These are phyloP conservation scores for Yamadazyma kitorensis DNA, from an alignment of 805 yeast genomes.

Conservation along the genomic window DNA sequence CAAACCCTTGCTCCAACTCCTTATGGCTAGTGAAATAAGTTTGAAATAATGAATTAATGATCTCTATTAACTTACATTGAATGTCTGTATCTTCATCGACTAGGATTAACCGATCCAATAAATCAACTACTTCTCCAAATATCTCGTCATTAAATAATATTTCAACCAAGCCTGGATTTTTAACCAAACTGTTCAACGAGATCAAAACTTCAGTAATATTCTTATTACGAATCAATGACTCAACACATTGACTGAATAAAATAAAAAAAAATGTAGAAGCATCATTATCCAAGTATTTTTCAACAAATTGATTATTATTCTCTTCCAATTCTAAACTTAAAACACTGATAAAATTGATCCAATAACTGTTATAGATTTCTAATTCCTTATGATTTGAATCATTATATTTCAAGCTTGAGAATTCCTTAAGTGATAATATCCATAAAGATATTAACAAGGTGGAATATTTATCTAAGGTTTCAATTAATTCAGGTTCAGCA, in stretches of 20 bases:
- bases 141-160: slow-evolving; percentile 63
- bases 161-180: slow-evolving; percentile 53
- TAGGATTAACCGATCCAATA: slow-evolving; percentile 68
- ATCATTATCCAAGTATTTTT: slow-evolving; percentile 50
- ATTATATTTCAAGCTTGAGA: slow-evolving; percentile 61
- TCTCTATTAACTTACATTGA: slow-evolving; percentile 48
- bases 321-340: slow-evolving; percentile 61
- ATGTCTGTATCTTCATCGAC: slow-evolving; percentile 63
- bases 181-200: slow-evolving; percentile 48
- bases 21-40: slow-evolving; percentile 25
- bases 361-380: slow-evolving; percentile 54
- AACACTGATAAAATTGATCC: slow-evolving; percentile 79
- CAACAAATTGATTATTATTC: slow-evolving; percentile 43
- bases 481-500: slow-evolving; percentile 39
- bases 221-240: slow-evolving; percentile 54
- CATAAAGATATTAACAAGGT: slow-evolving; percentile 69
- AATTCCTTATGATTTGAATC: slow-evolving; percentile 36
- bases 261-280: slow-evolving; percentile 69
- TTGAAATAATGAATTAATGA: slow-evolving; percentile 27
- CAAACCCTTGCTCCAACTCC: slow-evolving; percentile 54
- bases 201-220: slow-evolving; percentile 50
- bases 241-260: slow-evolving; percentile 80
- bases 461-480: slow-evolving; percentile 54
- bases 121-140: slow-evolving; percentile 71
- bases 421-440: slow-evolving; percentile 74